phyloP scores from a whole-genome alignment of 2,329 filamentous ascomycete species.

The Aspergillus spinulosporus region DNA sequence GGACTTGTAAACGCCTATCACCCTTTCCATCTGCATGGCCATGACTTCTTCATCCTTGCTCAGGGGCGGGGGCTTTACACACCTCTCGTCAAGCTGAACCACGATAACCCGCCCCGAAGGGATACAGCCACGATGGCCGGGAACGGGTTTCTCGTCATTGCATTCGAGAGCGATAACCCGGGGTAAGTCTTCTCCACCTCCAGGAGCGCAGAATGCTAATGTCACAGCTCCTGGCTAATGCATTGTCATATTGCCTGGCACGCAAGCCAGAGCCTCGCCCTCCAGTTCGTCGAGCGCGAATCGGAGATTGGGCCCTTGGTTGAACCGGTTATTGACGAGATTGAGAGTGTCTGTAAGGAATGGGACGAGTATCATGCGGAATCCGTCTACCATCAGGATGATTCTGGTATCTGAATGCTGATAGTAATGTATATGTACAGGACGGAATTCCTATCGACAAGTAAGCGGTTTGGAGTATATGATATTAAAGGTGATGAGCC shows the following conservation, averaged over 20 bases:
- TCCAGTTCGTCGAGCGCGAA: slow-evolving; percentile 12
- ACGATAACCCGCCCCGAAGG: slow-evolving; percentile 15
- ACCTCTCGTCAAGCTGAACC: slow-evolving; percentile 9
- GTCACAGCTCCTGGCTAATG: slow-evolving; percentile 13
- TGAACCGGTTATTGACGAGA: not conserved
- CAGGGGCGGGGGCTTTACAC: slow-evolving; percentile 43
- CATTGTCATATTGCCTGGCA: slow-evolving; percentile 15
- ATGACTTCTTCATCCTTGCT: slow-evolving; percentile 48
- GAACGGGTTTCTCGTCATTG: slow-evolving; percentile 15
- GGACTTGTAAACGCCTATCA: slow-evolving; percentile 24
- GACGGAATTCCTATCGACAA: not conserved
- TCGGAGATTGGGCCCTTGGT: slow-evolving; percentile 8
- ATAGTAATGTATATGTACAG: too few species aligned
- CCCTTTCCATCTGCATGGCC: slow-evolving; percentile 51
- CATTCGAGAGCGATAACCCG: slow-evolving; percentile 13
- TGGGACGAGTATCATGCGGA: not conserved
- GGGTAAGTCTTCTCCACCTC: slow-evolving; percentile 3
- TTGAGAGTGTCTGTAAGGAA: not conserved
- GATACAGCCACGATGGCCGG: slow-evolving; percentile 19
- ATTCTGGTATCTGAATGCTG: too few species aligned
- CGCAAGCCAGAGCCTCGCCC: slow-evolving; percentile 10
- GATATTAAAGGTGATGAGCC: not conserved
- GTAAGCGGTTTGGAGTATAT: not conserved
- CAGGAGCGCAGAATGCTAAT: too few species aligned
- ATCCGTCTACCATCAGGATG: not conserved